These are phyloP conservation scores for Exophiala calicioides DNA, from an alignment of 2,329 filamentous ascomycete genomes.

Conservation along the genomic window DNA sequence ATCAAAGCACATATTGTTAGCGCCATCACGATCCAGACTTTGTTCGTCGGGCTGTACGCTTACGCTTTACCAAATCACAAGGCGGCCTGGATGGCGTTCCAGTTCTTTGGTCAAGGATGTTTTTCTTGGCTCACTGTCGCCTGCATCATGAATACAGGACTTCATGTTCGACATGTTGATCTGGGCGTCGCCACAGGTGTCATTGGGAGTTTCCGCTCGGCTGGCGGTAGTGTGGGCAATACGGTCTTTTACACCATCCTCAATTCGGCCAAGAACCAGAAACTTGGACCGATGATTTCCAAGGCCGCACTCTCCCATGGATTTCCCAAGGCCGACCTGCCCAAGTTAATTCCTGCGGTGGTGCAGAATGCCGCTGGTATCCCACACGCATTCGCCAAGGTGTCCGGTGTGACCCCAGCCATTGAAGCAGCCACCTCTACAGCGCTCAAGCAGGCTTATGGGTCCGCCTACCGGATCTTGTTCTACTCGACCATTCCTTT, in stretches of 20 bases:
- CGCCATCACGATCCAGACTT: conserved; percentile 4
- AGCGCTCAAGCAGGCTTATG: conserved; percentile 8
- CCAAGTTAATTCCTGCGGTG: conserved; percentile 8
- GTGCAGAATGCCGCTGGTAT: conserved; percentile 5
- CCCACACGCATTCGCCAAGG: conserved; percentile 4
- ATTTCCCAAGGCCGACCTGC: not conserved
- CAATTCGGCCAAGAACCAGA: not conserved
- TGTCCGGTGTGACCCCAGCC: conserved; percentile 11
- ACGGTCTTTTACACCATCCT: conserved; percentile 17
- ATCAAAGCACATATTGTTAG: conserved; percentile 13
- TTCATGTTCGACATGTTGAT: conserved; percentile 9
- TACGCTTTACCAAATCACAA: conserved; percentile 24
- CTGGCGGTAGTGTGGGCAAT: conserved; percentile 14
- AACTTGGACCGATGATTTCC: conserved; percentile 3
- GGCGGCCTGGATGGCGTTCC: conserved; percentile 10
- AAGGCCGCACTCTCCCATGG: not conserved
- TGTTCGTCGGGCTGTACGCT: conserved; percentile 5
- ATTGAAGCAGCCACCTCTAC: conserved; percentile 1
- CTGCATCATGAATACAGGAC: conserved; percentile 9
- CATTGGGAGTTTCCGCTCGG: conserved; percentile 14
- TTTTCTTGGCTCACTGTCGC: conserved; percentile 10
- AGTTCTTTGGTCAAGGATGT: conserved; percentile 4
- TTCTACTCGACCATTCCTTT: conserved; percentile 16
- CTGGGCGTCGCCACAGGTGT: conserved; percentile 14
- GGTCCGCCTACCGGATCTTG: conserved; percentile 8